Evolutionary conservation across 2,329 filamentous ascomycete species (phyloP).

Genomic region (Paecilomyces fulvus): DNA sequence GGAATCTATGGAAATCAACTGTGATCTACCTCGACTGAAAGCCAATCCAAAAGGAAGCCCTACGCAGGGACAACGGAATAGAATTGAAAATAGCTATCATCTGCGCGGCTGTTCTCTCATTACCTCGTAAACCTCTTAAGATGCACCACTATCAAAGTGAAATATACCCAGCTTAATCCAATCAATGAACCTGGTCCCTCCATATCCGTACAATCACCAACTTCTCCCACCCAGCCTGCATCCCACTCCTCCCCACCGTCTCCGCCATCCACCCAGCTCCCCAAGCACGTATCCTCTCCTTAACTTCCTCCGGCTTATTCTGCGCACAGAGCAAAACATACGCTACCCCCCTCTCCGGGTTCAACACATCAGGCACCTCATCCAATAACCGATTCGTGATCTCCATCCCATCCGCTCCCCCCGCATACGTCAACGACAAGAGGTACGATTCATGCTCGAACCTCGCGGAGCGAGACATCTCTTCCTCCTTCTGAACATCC

Average conservation of each 20-base stretch:
- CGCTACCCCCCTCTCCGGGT: conserved; percentile 60
- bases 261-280: conserved; percentile 61
- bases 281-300: conserved; percentile 52
- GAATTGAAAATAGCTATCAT: not conserved
- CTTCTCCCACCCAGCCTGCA: conserved; percentile 89
- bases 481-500: conserved; percentile 15
- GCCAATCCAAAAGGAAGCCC: not conserved
- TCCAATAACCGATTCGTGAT: conserved; percentile 72
- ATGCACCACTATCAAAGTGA: not conserved
- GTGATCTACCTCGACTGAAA: not conserved
- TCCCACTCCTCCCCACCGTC: conserved; percentile 73
- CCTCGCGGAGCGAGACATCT: conserved; percentile 22
- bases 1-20: not conserved
- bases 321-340: conserved; percentile 86
- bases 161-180: not conserved
- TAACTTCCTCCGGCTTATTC: conserved; percentile 74
- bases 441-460: conserved; percentile 80
- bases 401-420: conserved; percentile 87
- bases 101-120: not conserved
- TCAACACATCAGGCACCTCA: conserved; percentile 57
- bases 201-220: conserved; percentile 82
- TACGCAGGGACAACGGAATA: not conserved
- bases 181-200: conserved; percentile 35
- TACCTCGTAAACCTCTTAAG: not conserved
- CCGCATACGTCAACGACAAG: conserved; percentile 78